Evolutionary conservation across 192 early-diverging fungal species (phyloP), one percentile per base, ranked within the genome.

Genomic region (Gigaspora rosea): DNA sequence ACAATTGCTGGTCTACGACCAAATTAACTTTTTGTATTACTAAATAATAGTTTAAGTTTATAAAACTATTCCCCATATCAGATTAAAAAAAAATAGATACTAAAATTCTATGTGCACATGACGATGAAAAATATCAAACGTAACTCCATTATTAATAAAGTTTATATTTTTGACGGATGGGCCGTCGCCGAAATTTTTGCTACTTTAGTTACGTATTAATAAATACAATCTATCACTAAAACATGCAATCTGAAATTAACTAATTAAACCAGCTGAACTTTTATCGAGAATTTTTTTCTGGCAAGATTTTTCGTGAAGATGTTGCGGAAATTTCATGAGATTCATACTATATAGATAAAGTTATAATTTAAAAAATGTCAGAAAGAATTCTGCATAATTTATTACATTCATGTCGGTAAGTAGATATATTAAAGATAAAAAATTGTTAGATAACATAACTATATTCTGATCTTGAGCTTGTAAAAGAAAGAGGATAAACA

Each of bases 11-110:
- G 62, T 63, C 62, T 63, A 15, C 62, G 15, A 63, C n/a, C 62
- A 63, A 63, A 5, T 63, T 63, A 20, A 63, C 15, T 63, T 63
- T 63, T 63, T 63, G 62, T 63, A 63, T 63, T n/a, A n/a, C n/a
- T n/a, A n/a, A n/a, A n/a, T n/a, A n/a, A 54, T 54, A 54, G 51
- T 54, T 54, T 54, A n/a, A n/a, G n/a, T 8, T 54, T 54, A 54
- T 54, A 54, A 54, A 54, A 54, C 8, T 54, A 54, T 54, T 54
- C 51, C 8, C 51, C 51, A 54, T 41, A 41, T 2, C 36, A 41
- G 2, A 41, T 41, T 41, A n/a, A n/a, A n/a, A 41, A 5, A 41
- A 41, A 41, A 41, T 41, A 41, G 36, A 41, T 54, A 8, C 62
- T 8, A 63, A 8, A 8, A 63, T 63, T 15, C 15, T 63, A 63